Percentiles rank a stretch among this genome's conserved stretches.
phyloP scores from a whole-genome alignment of 148 eudicot genomes.

The Spergularia marina region DNA sequence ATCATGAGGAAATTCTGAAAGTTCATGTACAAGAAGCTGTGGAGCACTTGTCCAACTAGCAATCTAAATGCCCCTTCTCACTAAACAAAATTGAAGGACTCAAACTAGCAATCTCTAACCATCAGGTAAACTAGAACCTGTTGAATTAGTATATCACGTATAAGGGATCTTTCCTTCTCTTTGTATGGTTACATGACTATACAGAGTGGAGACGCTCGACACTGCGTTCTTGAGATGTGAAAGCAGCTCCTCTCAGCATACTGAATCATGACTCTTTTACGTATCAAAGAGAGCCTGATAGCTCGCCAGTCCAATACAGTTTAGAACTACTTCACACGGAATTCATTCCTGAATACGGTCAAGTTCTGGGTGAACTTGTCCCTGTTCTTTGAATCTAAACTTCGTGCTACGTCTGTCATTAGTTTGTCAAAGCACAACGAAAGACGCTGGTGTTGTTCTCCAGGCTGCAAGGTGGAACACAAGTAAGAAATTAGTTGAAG shows the following conservation, averaged over 20 bases:
- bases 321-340: slow-evolving; percentile 52
- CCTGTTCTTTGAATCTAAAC: slow-evolving; percentile 77
- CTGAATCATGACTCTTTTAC: slow-evolving; percentile 10
- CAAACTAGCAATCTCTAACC: slow-evolving; percentile 19
- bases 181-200: slow-evolving; percentile 14
- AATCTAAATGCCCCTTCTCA: slow-evolving; percentile 3
- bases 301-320: not conserved
- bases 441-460: slow-evolving; percentile 76
- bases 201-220: slow-evolving; percentile 5
- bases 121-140: slow-evolving; percentile 16
- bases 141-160: slow-evolving; percentile 12
- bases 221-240: slow-evolving; percentile 17
- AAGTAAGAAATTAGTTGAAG: not conserved
- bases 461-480: slow-evolving; percentile 51
- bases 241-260: slow-evolving; percentile 1
- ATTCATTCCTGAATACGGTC: slow-evolving; percentile 62
- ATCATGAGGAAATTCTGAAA: slow-evolving; percentile 24
- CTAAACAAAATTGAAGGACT: slow-evolving; percentile 21
- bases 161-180: slow-evolving; percentile 2
- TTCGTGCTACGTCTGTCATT: slow-evolving; percentile 66
- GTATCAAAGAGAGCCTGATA: not conserved
- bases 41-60: not conserved
- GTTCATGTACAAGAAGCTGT: slow-evolving; percentile 29
- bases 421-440: slow-evolving; percentile 62
- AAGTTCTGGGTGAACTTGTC: slow-evolving; percentile 84